Evolutionary conservation across 305 asterid genomes (phyloP).

Genomic region (Solanum hybrid): DNA sequence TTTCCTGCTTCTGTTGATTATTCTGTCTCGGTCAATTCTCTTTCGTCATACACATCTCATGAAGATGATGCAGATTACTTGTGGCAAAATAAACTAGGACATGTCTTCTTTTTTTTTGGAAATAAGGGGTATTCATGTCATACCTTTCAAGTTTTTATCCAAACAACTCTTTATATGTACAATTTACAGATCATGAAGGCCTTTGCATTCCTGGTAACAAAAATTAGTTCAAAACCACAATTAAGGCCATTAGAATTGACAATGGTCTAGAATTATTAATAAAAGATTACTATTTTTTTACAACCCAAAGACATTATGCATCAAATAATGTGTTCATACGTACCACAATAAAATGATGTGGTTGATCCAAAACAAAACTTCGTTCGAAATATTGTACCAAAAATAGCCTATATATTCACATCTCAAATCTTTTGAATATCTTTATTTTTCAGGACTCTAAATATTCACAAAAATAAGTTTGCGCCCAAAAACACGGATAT

Average conservation of each 20-base stretch:
- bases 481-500: too few relatives aligned
- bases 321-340: background rate
- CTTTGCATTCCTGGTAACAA: background rate
- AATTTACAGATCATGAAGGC: background rate
- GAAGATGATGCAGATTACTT: background rate
- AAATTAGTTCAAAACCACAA: background rate
- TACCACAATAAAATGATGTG: background rate
- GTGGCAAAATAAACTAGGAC: too few relatives aligned
- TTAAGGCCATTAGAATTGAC: background rate
- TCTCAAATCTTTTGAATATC: too few relatives aligned
- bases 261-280: background rate
- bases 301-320: background rate
- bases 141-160: background rate
- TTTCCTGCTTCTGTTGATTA: background rate
- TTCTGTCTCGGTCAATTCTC: background rate
- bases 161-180: background rate
- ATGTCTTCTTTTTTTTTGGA: too few relatives aligned
- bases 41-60: background rate
- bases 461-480: too few relatives aligned
- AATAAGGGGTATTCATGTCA: background rate
- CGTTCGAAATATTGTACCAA: too few relatives aligned
- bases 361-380: background rate
- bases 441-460: too few relatives aligned
- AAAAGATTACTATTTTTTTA: too few relatives aligned
- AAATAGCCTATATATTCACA: too few relatives aligned